A percentile compares a stretch with the other conserved stretches of the same genome.
phyloP scores from a whole-genome alignment of 106 monocot genomes.

The Dendrobium chrysotoxum region DNA sequence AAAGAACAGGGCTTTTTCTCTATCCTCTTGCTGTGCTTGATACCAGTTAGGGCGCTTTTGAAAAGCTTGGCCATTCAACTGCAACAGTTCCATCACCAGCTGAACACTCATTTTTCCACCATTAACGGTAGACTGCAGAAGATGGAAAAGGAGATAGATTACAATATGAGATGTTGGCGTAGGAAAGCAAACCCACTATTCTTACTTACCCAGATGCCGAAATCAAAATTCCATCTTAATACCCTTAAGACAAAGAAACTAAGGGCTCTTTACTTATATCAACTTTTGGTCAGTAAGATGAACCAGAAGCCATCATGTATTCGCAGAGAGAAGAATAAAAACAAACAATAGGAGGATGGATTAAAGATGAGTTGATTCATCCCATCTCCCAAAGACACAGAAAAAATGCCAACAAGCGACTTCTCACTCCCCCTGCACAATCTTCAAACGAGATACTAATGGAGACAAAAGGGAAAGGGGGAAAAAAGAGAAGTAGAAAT shows the following conservation, averaged over 20 bases:
- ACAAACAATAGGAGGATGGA: not conserved
- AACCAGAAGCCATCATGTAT: not conserved
- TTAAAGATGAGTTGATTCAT: slow-evolving; percentile 4
- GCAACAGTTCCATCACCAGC: slow-evolving; percentile 3
- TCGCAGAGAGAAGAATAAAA: not conserved
- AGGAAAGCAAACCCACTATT: not conserved
- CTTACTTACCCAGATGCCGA: not conserved
- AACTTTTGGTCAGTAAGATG: not conserved
- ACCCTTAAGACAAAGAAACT: not conserved
- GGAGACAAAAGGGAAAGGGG: not conserved
- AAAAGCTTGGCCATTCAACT: slow-evolving; percentile 4
- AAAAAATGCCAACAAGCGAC: slow-evolving; percentile 2
- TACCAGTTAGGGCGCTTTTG: not conserved
- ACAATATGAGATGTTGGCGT: not conserved
- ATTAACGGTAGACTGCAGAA: not conserved
- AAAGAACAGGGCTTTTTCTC: slow-evolving; percentile 1
- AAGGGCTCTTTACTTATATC: not conserved
- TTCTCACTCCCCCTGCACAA: not conserved
- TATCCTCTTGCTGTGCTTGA: not conserved
- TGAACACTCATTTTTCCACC: not conserved
- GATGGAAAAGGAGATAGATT: not conserved
- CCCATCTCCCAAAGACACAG: slow-evolving; percentile 5
- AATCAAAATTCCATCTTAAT: slow-evolving; percentile 1
- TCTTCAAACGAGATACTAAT: slow-evolving; percentile 4
- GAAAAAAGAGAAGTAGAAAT: not conserved